Percentiles rank a stretch among this genome's conserved stretches.
Evolutionary conservation across 768 basidiomycete species (phyloP).

Genomic region (Rhodotorula taiwanensis): DNA sequence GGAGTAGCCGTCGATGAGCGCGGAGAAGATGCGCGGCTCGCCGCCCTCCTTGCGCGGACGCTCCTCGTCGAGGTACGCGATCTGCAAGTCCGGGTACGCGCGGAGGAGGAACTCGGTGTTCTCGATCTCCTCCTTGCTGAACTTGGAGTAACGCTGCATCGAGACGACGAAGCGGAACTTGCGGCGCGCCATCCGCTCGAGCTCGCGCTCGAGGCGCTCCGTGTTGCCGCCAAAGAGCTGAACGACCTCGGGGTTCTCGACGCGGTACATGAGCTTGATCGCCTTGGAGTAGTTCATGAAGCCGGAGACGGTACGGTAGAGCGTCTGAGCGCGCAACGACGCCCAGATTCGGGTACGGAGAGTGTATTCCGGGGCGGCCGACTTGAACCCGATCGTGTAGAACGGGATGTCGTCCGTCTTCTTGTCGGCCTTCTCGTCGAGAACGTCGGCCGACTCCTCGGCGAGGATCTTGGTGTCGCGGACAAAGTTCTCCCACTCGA

Average conservation of each 20-base stretch:
- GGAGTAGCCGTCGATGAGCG: slow-evolving; percentile 94
- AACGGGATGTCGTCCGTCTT: slow-evolving; percentile 87
- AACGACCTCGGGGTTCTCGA: slow-evolving; percentile 98
- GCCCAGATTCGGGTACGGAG: slow-evolving; percentile 99
- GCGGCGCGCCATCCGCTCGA: slow-evolving; percentile 93
- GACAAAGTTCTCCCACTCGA: slow-evolving; percentile 99
- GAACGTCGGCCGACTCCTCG: slow-evolving; percentile 69
- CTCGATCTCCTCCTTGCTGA: slow-evolving; percentile 98
- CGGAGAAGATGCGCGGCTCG: slow-evolving; percentile 89
- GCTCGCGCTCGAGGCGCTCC: slow-evolving; percentile 87
- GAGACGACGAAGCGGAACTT: slow-evolving; percentile 99
- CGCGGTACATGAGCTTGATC: slow-evolving; percentile 97
- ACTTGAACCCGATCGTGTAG: slow-evolving; percentile 98
- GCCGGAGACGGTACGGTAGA: slow-evolving; percentile 96
- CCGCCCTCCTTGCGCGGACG: slow-evolving; percentile 87
- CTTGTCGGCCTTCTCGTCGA: slow-evolving; percentile 58
- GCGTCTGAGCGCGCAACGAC: slow-evolving; percentile 92
- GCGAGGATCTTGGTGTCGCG: slow-evolving; percentile 99
- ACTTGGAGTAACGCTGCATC: slow-evolving; percentile 98
- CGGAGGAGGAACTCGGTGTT: slow-evolving; percentile 96
- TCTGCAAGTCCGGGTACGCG: slow-evolving; percentile 96
- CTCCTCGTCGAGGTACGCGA: slow-evolving; percentile 97
- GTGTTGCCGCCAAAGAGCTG: slow-evolving; percentile 96
- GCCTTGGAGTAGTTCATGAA: slow-evolving; percentile 99
- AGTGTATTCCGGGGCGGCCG: slow-evolving; percentile 94